Evolutionary conservation across 345 rosid species (phyloP), one percentile per base, ranked within the genome.

Genomic region (Murraya koenigii): DNA sequence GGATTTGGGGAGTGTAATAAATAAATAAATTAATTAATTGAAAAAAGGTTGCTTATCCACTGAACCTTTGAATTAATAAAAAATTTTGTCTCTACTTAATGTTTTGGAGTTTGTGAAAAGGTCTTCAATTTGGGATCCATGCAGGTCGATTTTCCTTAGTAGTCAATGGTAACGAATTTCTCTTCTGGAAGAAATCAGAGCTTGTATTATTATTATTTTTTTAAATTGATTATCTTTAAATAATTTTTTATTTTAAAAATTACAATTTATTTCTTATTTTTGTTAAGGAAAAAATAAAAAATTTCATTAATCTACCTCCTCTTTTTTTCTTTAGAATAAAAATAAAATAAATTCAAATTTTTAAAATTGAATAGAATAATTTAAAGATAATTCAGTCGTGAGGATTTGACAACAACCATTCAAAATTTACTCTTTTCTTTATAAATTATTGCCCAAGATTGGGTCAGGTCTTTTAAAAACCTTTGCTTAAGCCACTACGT

Each of bases 1-100:
- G 66, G 23, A 59, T 73, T 25, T 60, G 67, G 56, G 14, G 76
- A 73, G 11, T 73, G 19, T 7, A 73, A 38, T 59, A 73, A 73
- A 61, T 2, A 28, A 33, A 65, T 20, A 7, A 3, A 49, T 49
- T 2, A 11, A 44, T 44, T 11, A 44, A 13, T n/a, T n/a, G n/a
- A 26, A 20, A 38, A 20, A 38, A 28, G 25, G 20, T 74, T 74
- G 47, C 38, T 41, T 61, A 39, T 30, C 74, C 23, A 11, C 17
- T 28, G 60, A 28, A 30, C 26, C 15, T 17, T 69, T 5, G 14
- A 2, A n/a, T 67, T 11, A 49, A 26, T 44, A 26, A 19, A 7
- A 28, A 11, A 49, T 30, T 19, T 23, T 19, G 19, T 70, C 36
- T 36, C 66, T 38, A 38, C 68, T 74, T 25, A 61, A 41, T 17